Evolutionary conservation across 306 rosid species (phyloP).

Genomic region (Quercus bicolor): DNA sequence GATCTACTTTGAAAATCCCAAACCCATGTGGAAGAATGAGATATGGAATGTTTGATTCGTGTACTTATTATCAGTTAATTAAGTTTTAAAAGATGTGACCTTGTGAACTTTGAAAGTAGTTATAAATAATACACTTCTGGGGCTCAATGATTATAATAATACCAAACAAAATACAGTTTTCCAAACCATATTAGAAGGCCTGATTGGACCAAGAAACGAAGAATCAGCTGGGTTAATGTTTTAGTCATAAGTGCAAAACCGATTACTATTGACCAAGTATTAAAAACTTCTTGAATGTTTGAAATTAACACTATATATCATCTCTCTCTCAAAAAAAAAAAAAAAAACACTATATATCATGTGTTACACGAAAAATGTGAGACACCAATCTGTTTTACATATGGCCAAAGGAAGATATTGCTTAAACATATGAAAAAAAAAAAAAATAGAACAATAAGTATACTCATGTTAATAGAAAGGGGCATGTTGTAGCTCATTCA

Average conservation of each 20-base stretch:
- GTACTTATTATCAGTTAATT: neutral
- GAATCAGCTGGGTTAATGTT: no score
- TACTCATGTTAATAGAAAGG: no score
- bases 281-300: neutral
- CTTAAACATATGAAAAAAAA: no score
- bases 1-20: constrained; percentile 4
- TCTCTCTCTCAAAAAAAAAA: no score
- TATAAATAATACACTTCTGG: neutral
- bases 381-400: neutral
- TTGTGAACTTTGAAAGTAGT: neutral
- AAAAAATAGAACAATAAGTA: no score
- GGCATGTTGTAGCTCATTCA: no score
- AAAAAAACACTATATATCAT: neutral
- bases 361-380: neutral
- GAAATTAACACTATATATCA: neutral
- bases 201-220: neutral
- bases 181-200: neutral
- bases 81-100: neutral
- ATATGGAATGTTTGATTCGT: neutral
- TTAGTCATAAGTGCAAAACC: neutral
- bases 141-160: neutral
- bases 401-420: no score
- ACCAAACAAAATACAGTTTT: neutral
- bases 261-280: neutral
- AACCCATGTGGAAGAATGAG: neutral